Percentiles rank a stretch among this genome's conserved stretches.
Conservation (phyloP, 352 stramenopile species). For the Pythium aristosporum region DNA sequence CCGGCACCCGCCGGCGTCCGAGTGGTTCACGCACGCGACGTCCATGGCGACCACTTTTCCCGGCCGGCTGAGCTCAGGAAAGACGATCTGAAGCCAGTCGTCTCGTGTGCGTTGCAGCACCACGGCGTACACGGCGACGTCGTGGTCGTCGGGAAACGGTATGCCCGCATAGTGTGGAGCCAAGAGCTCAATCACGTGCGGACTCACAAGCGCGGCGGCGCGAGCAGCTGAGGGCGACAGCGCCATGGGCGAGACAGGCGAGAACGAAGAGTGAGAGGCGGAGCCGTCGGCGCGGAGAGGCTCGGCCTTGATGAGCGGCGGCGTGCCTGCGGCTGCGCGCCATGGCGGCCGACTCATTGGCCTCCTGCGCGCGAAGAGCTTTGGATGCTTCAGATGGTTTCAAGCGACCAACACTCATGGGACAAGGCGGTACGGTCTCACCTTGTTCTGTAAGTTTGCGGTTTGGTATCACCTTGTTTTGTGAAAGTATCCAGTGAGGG, state of each 20-base stretch:
- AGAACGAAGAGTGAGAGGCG: background rate
- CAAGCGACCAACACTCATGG: constrained; percentile 10
- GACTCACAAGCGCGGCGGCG: background rate
- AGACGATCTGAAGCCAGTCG: constrained; percentile 21
- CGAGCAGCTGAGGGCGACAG: background rate
- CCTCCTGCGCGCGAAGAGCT: background rate
- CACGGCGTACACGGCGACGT: constrained; percentile 10
- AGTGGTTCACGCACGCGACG: constrained; percentile 46
- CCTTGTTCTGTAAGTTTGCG: background rate
- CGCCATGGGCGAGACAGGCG: background rate
- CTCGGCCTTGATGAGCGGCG: background rate
- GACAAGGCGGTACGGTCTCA: background rate
- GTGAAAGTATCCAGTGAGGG: background rate
- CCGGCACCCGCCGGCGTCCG: constrained; percentile 30
- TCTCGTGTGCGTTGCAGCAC: constrained; percentile 15
- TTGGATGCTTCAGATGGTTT: background rate
- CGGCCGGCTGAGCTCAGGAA: constrained; percentile 17
- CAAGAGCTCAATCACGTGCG: constrained; percentile 24
- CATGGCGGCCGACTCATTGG: background rate
- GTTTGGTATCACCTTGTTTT: background rate
- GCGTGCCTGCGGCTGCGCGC: background rate
- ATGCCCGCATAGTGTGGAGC: constrained; percentile 17
- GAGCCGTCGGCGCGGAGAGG: background rate
- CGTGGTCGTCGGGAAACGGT: background rate
- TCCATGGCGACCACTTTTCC: constrained; percentile 30